Evolutionary conservation across 2,329 filamentous ascomycete species (phyloP), one percentile per base, ranked within the genome.

Genomic region (Neofusicoccum sp.): DNA sequence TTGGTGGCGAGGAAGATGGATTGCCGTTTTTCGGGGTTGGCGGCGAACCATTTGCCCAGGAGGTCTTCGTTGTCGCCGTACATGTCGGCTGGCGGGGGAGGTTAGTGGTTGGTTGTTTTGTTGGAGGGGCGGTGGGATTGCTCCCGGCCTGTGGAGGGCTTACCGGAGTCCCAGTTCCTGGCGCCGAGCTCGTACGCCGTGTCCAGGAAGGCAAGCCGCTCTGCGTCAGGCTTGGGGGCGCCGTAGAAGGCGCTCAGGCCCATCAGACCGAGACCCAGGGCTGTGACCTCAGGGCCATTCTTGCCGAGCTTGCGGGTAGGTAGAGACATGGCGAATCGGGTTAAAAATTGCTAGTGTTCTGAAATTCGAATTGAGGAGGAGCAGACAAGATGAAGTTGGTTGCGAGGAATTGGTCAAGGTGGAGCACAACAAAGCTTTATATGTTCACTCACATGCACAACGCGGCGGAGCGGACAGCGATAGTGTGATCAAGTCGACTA

Each of bases 231-330:
- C 54, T 78, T 80, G 4, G 73, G 67, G n/a, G 66, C 62, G 53
- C 80, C 80, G 63, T 84, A 83, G 68, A 78, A 79, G 47, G 71
- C 69, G 45, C 64, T 71, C 40, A 80, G 63, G 3, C 82, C 81
- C 83, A 86, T 85, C 24, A 80, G 71, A 14, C 84, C 82, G 33
- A 84, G 78, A 9, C 84, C 83, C 6, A 85, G 65, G 7, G 76
- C 74, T 3, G 79, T 76, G 33, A 86, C 79, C 20, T 77, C 66
- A 0, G 81, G 81, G 14, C 83, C 83, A 65, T 81, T 75, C 62
- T 78, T 80, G 62, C 83, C 82, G 12, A 86, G 74, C 40, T 76
- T 76, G 61, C 76, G 76, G 31, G 76, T 79, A 4, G 76, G 75
- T 16, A 79, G 71, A 65, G 70, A 67, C 28, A 24, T 63, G 34